Evolutionary conservation across 192 early-diverging fungal genomes (phyloP).

Genomic region (Phycomyces blakesleeanus): DNA sequence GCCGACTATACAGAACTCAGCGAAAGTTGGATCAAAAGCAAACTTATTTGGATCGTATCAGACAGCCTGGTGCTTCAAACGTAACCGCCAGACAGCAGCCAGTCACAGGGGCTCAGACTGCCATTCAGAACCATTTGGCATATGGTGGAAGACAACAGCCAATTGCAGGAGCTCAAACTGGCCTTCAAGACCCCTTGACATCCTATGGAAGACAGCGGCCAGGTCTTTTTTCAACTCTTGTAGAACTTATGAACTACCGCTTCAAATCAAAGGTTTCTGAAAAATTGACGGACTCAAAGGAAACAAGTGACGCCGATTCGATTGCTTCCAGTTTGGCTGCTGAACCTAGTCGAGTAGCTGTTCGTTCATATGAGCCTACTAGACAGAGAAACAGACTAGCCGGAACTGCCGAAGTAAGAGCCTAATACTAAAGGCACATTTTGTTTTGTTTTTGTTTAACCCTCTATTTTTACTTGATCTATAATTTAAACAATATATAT

Average conservation of each 20-base stretch:
- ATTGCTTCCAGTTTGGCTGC: neutral
- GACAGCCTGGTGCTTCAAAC: neutral
- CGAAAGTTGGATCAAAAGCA: neutral
- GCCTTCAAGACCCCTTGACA: neutral
- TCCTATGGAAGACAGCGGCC: neutral
- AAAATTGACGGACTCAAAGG: neutral
- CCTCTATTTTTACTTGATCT: too few relatives aligned
- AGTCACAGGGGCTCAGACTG: neutral
- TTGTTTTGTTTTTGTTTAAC: too few relatives aligned
- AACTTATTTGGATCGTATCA: neutral
- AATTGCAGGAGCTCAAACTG: neutral
- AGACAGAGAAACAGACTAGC: too few relatives aligned
- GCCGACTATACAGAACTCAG: neutral
- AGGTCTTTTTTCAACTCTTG: slow-evolving; percentile 11
- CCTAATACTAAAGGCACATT: too few relatives aligned
- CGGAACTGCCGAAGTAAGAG: too few relatives aligned
- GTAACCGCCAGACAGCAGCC: neutral
- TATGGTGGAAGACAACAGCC: neutral
- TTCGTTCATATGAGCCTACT: neutral
- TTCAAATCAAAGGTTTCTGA: slow-evolving; percentile 11
- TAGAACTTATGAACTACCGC: slow-evolving; percentile 7
- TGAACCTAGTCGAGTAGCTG: neutral
- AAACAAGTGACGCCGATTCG: neutral
- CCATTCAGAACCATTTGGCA: neutral
- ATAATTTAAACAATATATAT: too few relatives aligned